Base-by-base conservation (phyloP, 192 early-diverging fungal genomes). In the Haplosporangium gracile region DNA sequence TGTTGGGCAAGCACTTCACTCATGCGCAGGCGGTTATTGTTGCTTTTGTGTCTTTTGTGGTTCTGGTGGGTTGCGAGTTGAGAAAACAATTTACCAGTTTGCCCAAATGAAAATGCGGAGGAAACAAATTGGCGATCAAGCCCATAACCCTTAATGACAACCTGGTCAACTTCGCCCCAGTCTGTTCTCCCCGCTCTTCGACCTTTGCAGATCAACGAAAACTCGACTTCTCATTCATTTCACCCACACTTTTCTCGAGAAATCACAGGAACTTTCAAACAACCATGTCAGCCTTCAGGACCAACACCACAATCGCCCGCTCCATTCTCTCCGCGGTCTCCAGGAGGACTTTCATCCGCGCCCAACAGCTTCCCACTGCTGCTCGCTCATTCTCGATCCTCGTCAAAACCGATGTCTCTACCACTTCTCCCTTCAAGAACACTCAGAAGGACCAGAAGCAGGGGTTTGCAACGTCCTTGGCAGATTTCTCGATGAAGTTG, bases 251-350 rank as follows among this genome's bases (percentile, higher is more conserved):
- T 29, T 26, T 32, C 26, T 65, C 60, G 29, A 29, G 24, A 57
- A 57, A 57, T 65, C 26, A 65, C 60, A 65, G 29, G 29, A 15
- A 11, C 10, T 13, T 8, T 32, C 36, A 36, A 36, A 57, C 43
- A 53, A 69, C 51, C 29, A 83, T 83, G 82, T 75, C 77, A 32
- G 82, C 77, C 36, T 78, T 75, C 76, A 83, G 82, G 77, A 83
- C 73, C 65, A 42, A 72, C 26, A 36, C 51, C 73, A 53, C 36
- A 36, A 53, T 74, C 72, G 38, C 51, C 18, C 82, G 77, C 13
- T 65, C 39, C 11, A 40, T 74, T 10, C 26, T 73, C n/a, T 53
- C 75, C 13, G 53, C 68, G 43, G 45, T 32, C 39, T 34, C 70
- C 7, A 51, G 77, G 72, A 63, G 63, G 36, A 26, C 38, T 9